Percentiles rank a stretch among this genome's conserved stretches.
These are phyloP conservation scores for Colletotrichum trifolii DNA, from an alignment of 2,329 filamentous ascomycete genomes.

Conservation along the genomic window DNA sequence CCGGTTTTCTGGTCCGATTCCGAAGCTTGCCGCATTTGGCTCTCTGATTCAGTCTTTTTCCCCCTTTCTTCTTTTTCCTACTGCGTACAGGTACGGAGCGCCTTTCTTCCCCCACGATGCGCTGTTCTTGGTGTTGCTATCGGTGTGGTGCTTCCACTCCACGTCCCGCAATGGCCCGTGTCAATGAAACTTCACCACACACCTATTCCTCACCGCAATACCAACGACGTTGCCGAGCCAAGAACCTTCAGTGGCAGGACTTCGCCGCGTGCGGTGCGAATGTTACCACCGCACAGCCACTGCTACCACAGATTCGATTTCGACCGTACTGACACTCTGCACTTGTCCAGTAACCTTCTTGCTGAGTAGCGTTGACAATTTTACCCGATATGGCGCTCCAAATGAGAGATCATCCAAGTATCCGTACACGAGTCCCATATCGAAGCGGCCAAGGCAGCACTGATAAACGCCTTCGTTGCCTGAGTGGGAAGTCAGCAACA, in stretches of 20 bases:
- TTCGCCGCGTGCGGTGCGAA: constrained; percentile 13
- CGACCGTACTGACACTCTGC: not conserved
- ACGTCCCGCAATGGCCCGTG: constrained; percentile 19
- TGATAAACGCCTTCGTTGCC: constrained; percentile 9
- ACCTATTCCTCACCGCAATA: not conserved
- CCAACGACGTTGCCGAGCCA: not conserved
- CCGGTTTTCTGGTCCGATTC: constrained; percentile 25
- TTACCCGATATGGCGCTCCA: constrained; percentile 21
- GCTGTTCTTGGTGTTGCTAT: no score
- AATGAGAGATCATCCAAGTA: constrained; percentile 13
- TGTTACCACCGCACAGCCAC: constrained; percentile 14
- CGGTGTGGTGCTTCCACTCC: constrained; percentile 7
- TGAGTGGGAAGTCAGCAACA: constrained; percentile 14
- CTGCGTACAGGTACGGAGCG: not conserved
- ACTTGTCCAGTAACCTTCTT: no score
- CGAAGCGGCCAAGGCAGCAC: constrained; percentile 3
- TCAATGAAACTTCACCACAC: constrained; percentile 4
- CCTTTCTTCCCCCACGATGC: no score
- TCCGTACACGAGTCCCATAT: constrained; percentile 14
- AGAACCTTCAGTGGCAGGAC: not conserved
- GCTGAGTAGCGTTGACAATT: not conserved
- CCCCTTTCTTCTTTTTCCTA: not conserved
- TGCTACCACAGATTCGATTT: constrained; percentile 19
- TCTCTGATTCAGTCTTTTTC: constrained; percentile 27
- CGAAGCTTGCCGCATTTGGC: constrained; percentile 18